Base-by-base conservation (phyloP, 768 basidiomycete species). In the Crucibulum laeve region DNA sequence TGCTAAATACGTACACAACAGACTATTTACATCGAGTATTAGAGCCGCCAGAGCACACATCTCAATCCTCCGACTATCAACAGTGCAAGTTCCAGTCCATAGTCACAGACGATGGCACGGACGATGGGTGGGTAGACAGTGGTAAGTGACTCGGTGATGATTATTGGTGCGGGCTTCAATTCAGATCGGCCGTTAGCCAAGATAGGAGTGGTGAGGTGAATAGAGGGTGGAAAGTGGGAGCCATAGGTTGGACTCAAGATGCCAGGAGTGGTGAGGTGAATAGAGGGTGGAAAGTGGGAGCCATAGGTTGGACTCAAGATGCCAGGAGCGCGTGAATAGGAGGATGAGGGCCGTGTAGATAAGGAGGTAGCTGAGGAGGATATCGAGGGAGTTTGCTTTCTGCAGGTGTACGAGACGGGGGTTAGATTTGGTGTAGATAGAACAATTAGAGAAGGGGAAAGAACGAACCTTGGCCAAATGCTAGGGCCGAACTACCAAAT, bases 301-400 rank as follows among this genome's bases (percentile, higher is more conserved):
- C 63, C 70, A 74, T 56, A 79, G 76, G 43, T 70, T 74, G 14
- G 74, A 69, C 67, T 92, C 92, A 23, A 99, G 77, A 15, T 84
- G 80, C 18, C 95, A 80, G 49, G 93, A 91, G 49, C 89, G 87
- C 51, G 86, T 70, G 67, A 95, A 87, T 40, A 98, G 78, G 40
- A 91, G 83, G 60, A 93, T 81, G 67, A 99, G 97, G 2, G 94
- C 94, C 4, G 73, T 77, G 67, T 97, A 93, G 96, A 99, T 98
- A 36, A 98, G 75, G 42, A 94, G 65, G 62, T 98, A 98, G 11
- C 95, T 96, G 8, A 88, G 74, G 42, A 95, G 71, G 56, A 99
- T 97, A 64, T 99, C 96, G 18, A 94, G 79, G 0, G 92, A 93
- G 63, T 96, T 91, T 8, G 96, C 93, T 70, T 92, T 91, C 81